Evolutionary conservation across 306 rosid species (phyloP).

Genomic region (Cucumis sativus): Cucumber_9930_V3 NC_026655.2:24832001-24832500

Average conservation of each 20-base stretch:
- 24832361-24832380: too few relatives aligned
- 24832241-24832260: background rate
- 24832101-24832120: conserved; percentile 74
- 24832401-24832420: too few relatives aligned
- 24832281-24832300: conserved; percentile 66
- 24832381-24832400: too few relatives aligned
- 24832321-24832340: background rate
- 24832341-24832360: too few relatives aligned
- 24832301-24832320: conserved; percentile 31
- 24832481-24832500: background rate
- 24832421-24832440: too few relatives aligned
- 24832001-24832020: background rate
- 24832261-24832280: conserved; percentile 36
- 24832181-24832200: conserved; percentile 49
- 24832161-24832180: conserved; percentile 84
- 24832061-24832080: conserved; percentile 75
- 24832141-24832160: conserved; percentile 91
- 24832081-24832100: conserved; percentile 76
- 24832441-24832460: background rate
- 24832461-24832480: background rate
- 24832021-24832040: conserved; percentile 29
- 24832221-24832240: too few relatives aligned
- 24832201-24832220: too few relatives aligned
- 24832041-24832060: conserved; percentile 98
- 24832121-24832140: conserved; percentile 78